phyloP scores from a whole-genome alignment of 331 rosid species.

The Telfairia occidentalis region DNA sequence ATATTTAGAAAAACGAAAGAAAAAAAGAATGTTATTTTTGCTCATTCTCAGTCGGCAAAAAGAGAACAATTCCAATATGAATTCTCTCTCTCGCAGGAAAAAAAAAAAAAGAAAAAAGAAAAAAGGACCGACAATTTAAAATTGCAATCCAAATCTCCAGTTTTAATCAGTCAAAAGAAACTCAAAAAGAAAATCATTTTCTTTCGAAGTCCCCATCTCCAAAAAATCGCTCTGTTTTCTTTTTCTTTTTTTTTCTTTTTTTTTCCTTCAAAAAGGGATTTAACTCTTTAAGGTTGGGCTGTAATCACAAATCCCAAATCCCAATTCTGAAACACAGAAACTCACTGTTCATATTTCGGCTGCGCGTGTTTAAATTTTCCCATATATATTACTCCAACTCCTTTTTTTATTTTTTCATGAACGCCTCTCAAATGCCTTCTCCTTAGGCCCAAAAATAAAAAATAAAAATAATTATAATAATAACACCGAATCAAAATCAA shows the following conservation, averaged over 20 bases:
- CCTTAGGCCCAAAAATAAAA: no score
- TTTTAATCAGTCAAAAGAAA: neutral
- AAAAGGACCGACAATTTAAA: neutral
- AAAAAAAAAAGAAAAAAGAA: neutral
- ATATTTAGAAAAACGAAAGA: neutral
- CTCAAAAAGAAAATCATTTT: neutral
- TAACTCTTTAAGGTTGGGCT: neutral
- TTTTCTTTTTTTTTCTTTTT: neutral
- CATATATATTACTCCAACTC: neutral
- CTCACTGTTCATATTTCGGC: slow-evolving; percentile 5
- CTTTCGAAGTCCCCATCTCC: neutral
- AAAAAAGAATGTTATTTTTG: neutral
- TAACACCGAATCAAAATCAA: neutral
- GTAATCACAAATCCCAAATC: neutral
- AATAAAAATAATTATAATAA: no score
- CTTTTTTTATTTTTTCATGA: no score
- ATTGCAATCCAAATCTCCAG: neutral
- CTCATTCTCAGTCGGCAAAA: neutral
- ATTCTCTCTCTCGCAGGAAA: neutral
- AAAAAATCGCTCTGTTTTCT: neutral
- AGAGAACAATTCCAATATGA: slow-evolving; percentile 12
- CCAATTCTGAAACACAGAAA: neutral
- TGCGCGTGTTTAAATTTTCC: neutral
- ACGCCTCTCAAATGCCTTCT: neutral
- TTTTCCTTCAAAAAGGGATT: neutral